Conservation (phyloP, 495 filamentous ascomycete genomes). For the Cercophora newfieldiana region DNA sequence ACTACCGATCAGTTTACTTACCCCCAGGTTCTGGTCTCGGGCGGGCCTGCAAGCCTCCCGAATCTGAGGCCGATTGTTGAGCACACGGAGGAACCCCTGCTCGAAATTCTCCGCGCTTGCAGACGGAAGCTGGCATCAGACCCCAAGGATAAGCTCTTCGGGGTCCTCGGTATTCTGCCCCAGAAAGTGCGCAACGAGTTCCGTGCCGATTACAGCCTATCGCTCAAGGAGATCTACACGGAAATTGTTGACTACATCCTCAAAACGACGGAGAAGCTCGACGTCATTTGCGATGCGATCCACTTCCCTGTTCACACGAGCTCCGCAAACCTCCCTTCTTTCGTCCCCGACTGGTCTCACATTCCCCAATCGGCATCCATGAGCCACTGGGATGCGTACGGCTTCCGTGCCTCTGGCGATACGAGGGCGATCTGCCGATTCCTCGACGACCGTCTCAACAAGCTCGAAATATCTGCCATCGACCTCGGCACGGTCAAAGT, state of each 20-base stretch:
- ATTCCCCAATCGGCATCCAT: background rate
- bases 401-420: background rate
- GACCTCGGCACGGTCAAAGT: background rate
- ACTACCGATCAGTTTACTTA: background rate
- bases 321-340: background rate
- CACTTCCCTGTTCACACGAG: background rate
- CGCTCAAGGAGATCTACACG: conserved; percentile 1
- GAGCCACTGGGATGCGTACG: background rate
- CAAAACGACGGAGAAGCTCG: background rate
- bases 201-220: conserved; percentile 5
- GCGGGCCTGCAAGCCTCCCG: background rate
- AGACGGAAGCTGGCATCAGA: background rate
- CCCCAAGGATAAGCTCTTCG: conserved; percentile 9
- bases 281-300: conserved; percentile 4
- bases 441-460: background rate
- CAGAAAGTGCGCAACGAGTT: background rate
- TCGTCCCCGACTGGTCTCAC: conserved; percentile 12
- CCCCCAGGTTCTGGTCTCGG: background rate
- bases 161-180: conserved; percentile 3
- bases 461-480: conserved; percentile 4
- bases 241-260: conserved; percentile 9
- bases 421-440: conserved; percentile 7
- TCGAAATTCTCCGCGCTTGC: background rate
- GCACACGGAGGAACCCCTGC: background rate
- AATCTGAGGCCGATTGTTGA: background rate